Conservation (phyloP, 352 stramenopile species). For the Globisporangium echinulatum region DNA sequence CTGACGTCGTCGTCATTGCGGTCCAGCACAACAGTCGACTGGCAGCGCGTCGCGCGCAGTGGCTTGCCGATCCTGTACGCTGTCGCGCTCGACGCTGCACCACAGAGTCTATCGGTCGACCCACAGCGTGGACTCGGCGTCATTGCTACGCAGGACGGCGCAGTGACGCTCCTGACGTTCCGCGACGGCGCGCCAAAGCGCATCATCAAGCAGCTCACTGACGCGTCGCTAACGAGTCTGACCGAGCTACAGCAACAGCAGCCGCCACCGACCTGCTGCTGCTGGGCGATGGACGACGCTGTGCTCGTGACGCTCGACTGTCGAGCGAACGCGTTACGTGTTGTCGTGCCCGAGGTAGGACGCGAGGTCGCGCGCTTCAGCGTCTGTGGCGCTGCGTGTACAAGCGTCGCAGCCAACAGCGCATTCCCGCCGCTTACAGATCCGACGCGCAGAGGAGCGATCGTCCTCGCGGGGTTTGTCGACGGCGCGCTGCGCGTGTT, state of each 20-base stretch:
- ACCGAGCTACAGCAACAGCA: too few species aligned
- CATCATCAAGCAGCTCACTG: slow-evolving; percentile 7
- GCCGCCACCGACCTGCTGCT: not conserved
- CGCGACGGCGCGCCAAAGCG: slow-evolving; percentile 16
- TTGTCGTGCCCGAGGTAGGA: slow-evolving; percentile 32
- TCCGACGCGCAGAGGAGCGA: slow-evolving; percentile 8
- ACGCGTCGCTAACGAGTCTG: too few species aligned
- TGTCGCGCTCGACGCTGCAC: slow-evolving; percentile 19
- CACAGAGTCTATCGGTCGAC: slow-evolving; percentile 38
- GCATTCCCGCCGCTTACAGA: not conserved
- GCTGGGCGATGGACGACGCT: slow-evolving; percentile 24
- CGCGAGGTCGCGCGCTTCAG: slow-evolving; percentile 36
- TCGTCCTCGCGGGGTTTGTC: slow-evolving; percentile 37
- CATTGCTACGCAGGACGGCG: slow-evolving; percentile 22
- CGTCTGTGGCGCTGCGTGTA: slow-evolving; percentile 19
- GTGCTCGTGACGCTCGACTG: slow-evolving; percentile 27
- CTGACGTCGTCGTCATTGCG: slow-evolving; percentile 13
- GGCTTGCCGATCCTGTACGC: slow-evolving; percentile 28
- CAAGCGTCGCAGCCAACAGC: slow-evolving; percentile 33
- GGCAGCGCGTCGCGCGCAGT: slow-evolving; percentile 29
- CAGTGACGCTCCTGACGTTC: slow-evolving; percentile 22
- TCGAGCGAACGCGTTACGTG: slow-evolving; percentile 23
- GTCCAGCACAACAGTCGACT: slow-evolving; percentile 29
- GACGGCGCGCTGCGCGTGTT: slow-evolving; percentile 48
- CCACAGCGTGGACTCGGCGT: slow-evolving; percentile 29